phyloP scores from a whole-genome alignment of 2,329 filamentous ascomycete genomes.

The Calonectria henricotiae region DNA sequence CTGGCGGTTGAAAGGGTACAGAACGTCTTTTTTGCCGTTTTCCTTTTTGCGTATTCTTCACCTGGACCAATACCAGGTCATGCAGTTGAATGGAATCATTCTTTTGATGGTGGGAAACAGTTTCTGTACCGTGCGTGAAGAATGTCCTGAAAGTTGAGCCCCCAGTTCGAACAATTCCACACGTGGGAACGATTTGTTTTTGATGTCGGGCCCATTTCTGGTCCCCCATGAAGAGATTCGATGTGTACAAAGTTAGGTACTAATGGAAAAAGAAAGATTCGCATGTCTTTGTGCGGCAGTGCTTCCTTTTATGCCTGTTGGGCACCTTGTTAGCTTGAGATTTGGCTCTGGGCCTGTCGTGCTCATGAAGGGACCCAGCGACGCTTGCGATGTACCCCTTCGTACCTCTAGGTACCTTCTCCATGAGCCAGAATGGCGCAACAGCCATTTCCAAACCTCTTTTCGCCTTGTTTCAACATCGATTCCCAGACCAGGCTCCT shows the following conservation, averaged over 20 bases:
- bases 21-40: slow-evolving; percentile 9
- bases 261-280: no score
- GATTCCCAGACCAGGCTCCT: background rate
- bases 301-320: background rate
- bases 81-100: background rate
- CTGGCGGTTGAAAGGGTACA: slow-evolving; percentile 14
- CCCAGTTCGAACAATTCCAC: slow-evolving; percentile 1
- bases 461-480: background rate
- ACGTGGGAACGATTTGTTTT: no score
- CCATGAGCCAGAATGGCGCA: slow-evolving; percentile 10
- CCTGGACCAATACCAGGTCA: background rate
- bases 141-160: background rate
- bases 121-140: background rate
- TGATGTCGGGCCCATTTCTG: slow-evolving; percentile 1
- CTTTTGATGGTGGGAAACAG: background rate
- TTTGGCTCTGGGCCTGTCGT: background rate
- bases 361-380: background rate
- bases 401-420: slow-evolving; percentile 10
- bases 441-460: background rate
- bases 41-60: background rate
- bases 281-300: no score
- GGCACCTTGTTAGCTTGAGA: slow-evolving; percentile 7
- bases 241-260: background rate
- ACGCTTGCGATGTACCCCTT: background rate
- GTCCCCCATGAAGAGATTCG: slow-evolving; percentile 16